Base-by-base conservation (phyloP, 306 rosid species). In the Styphnolobium japonicum region DNA sequence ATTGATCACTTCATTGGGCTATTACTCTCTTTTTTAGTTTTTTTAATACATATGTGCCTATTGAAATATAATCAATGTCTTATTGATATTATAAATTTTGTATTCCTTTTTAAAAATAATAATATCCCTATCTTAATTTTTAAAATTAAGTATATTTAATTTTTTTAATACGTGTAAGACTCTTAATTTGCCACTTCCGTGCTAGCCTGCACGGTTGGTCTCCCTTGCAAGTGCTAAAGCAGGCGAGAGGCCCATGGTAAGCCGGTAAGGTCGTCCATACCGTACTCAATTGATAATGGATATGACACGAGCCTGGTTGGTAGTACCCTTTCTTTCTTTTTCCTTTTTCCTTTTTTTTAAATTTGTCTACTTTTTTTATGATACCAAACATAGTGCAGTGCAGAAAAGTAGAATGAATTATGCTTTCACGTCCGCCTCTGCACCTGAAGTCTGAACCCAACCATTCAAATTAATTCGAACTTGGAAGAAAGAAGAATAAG, bases 341-440 rank as follows among this genome's bases (percentile, higher is more conserved):
- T 9, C 8, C 18, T 63, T 36, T 16, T 3, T 4, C 56, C 39
- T 43, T 78, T 46, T 6, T 5, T n/a, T 46, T 0, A 36, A 60
- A 40, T 29, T 7, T 63, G 27, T 42, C 75, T 10, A 71, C 86
- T 64, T 77, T 83, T 78, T 23, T 43, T 21, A 33, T 46, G 72
- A 80, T 73, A 55, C 73, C 49, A 53, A 29, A 82, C 84, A 76
- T 36, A 43, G 37, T 68, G 71, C 75, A 69, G n/a, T n/a, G 77
- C 83, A 56, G 75, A 80, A 83, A 86, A 67, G 33, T 81, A 63
- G 46, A 90, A 76, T 90, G 91, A 79, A 87, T 56, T 80, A 58
- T 7, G 46, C 49, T 77, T 90, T 92, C 88, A 75, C 71, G 42
- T 92, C 97, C 92, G 92, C 58, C 39, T 66, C 80, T 43, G 92